phyloP scores from a whole-genome alignment of 768 basidiomycete genomes.

The Lactarius hengduanensis region DNA sequence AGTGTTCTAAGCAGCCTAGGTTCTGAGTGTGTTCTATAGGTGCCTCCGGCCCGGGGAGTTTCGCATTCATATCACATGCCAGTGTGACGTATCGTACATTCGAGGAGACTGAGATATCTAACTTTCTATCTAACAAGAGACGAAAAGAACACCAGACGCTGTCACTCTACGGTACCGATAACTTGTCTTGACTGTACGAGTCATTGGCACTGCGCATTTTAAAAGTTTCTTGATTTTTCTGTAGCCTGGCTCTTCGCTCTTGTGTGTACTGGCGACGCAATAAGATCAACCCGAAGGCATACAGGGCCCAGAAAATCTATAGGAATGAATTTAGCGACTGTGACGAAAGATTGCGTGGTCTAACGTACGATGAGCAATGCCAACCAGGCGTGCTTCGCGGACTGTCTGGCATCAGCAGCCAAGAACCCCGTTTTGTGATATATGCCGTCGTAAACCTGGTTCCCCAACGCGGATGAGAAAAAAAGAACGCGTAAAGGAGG shows the following conservation, averaged over 20 bases:
- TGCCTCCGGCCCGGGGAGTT: too few relatives aligned
- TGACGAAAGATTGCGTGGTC: background rate
- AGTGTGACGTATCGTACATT: background rate
- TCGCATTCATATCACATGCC: too few relatives aligned
- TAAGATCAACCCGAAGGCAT: conserved; percentile 9
- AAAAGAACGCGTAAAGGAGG: background rate
- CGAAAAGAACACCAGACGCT: background rate
- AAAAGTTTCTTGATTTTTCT: conserved; percentile 8
- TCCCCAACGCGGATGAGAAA: background rate
- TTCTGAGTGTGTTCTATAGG: too few relatives aligned
- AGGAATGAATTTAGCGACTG: background rate
- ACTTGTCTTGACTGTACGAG: background rate
- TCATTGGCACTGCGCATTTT: background rate
- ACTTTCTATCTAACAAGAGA: background rate
- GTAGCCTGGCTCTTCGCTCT: conserved; percentile 9
- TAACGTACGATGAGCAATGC: conserved; percentile 18
- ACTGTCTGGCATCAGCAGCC: conserved; percentile 13
- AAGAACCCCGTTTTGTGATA: conserved; percentile 24
- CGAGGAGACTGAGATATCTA: background rate
- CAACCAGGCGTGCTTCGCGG: conserved; percentile 17
- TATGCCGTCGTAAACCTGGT: conserved; percentile 16
- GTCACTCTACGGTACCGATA: background rate
- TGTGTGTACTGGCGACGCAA: conserved; percentile 23
- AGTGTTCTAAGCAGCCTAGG: too few relatives aligned
- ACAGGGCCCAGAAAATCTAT: conserved; percentile 21